phyloP scores from a whole-genome alignment of 768 basidiomycete species.

The Trametes maxima region DNA sequence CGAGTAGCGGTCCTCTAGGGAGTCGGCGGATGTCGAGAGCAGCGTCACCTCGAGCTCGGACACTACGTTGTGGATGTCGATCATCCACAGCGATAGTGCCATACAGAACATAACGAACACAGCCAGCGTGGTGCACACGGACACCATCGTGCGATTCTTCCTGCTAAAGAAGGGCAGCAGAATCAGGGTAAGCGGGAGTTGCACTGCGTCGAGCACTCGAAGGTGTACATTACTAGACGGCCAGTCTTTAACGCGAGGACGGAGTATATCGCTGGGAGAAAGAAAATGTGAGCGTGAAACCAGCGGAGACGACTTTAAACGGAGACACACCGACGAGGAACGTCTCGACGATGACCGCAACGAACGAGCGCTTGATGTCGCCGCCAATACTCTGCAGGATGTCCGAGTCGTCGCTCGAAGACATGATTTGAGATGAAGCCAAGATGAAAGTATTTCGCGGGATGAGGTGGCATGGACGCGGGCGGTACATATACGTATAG shows the following conservation, averaged over 20 bases:
- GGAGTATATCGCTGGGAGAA: neutral
- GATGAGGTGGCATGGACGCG: too few relatives aligned
- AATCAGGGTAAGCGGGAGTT: too few relatives aligned
- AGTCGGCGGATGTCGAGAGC: conserved; percentile 2
- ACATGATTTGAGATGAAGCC: conserved; percentile 26
- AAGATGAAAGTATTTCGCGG: too few relatives aligned
- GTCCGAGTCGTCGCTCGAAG: neutral
- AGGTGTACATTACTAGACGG: too few relatives aligned
- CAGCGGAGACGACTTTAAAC: neutral
- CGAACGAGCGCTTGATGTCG: neutral
- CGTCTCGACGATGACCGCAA: conserved; percentile 1
- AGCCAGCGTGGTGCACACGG: neutral
- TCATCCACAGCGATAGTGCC: conserved; percentile 22
- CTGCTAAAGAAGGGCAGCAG: neutral
- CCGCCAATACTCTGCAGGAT: neutral
- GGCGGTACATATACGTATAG: too few relatives aligned
- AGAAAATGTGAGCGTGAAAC: neutral
- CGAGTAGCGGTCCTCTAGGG: conserved; percentile 11
- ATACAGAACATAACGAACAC: conserved; percentile 18
- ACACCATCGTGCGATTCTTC: neutral
- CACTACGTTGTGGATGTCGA: conserved; percentile 27
- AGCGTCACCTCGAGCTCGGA: conserved; percentile 13
- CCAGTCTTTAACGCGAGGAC: neutral
- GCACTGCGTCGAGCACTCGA: too few relatives aligned
- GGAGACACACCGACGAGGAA: neutral